phyloP scores from a whole-genome alignment of 306 rosid genomes.

The Quercus parvula region DNA sequence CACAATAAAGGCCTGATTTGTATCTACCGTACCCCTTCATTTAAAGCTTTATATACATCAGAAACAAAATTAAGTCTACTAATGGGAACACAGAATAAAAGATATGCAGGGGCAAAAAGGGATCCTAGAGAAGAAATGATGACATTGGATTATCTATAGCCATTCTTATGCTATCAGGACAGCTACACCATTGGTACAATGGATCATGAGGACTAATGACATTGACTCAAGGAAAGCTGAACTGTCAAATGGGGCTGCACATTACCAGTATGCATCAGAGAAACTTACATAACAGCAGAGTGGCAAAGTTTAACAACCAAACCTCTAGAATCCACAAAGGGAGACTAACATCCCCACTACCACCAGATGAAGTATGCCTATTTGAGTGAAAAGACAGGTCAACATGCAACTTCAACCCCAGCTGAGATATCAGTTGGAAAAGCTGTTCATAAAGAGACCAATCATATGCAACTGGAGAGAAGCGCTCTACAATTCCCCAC shows the following conservation, averaged over 20 bases:
- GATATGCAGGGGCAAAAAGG: neutral
- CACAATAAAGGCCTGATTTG: neutral
- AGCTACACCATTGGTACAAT: neutral
- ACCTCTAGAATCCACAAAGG: slow-evolving; percentile 40
- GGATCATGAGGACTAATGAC: neutral
- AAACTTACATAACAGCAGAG: neutral
- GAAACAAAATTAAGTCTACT: neutral
- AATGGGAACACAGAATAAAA: neutral
- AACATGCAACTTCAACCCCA: slow-evolving; percentile 40
- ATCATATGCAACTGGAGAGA: slow-evolving; percentile 30
- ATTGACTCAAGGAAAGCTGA: neutral
- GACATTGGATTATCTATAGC: neutral
- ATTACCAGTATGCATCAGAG: neutral
- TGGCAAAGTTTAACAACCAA: neutral
- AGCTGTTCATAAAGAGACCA: slow-evolving; percentile 36
- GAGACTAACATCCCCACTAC: slow-evolving; percentile 32
- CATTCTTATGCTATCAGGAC: neutral
- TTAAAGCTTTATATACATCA: neutral
- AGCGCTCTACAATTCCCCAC: slow-evolving; percentile 44
- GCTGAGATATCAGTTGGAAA: slow-evolving; percentile 27
- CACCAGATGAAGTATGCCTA: slow-evolving; percentile 15
- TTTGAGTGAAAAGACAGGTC: slow-evolving; percentile 44
- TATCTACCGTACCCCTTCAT: neutral
- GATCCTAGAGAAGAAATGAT: neutral
- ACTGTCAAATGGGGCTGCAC: neutral